These are phyloP conservation scores for Diplotaxis tenuifolia DNA, from an alignment of 345 rosid species.

Conservation along the genomic window DNA sequence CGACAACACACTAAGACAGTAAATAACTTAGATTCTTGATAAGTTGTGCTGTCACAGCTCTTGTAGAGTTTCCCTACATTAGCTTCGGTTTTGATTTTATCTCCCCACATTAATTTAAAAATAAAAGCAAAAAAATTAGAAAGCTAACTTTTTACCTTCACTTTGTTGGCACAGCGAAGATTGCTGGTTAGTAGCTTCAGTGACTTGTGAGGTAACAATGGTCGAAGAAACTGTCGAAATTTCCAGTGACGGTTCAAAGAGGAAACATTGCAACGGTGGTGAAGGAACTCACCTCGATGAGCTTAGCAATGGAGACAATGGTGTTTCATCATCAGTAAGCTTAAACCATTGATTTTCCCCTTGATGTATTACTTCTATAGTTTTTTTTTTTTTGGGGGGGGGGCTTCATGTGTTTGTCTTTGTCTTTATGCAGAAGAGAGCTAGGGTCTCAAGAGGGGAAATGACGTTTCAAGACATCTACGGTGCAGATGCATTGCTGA, in stretches of 20 bases:
- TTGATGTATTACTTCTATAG: background rate
- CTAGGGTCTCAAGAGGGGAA: slow-evolving; percentile 47
- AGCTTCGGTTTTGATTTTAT: background rate
- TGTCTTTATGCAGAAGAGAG: slow-evolving; percentile 44
- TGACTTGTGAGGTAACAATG: slow-evolving; percentile 42
- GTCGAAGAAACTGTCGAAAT: slow-evolving; percentile 51
- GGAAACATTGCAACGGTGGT: slow-evolving; percentile 46
- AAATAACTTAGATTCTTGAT: background rate
- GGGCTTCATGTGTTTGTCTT: background rate
- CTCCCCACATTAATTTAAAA: background rate
- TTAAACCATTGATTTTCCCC: background rate
- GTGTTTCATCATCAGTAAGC: slow-evolving; percentile 45
- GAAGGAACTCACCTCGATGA: slow-evolving; percentile 28
- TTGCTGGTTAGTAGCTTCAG: slow-evolving; percentile 27
- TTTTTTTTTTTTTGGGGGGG: background rate
- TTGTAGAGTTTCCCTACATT: background rate
- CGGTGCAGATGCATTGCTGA: slow-evolving; percentile 42
- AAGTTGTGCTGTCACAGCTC: background rate
- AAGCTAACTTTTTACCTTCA: background rate
- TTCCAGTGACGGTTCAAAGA: slow-evolving; percentile 39
- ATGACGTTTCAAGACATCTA: slow-evolving; percentile 74
- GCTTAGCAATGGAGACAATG: slow-evolving; percentile 39
- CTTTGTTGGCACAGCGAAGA: background rate
- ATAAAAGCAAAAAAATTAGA: no score
- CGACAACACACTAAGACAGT: background rate